phyloP scores from a whole-genome alignment of 768 basidiomycete species.

The Coprinellus micaceus region DNA sequence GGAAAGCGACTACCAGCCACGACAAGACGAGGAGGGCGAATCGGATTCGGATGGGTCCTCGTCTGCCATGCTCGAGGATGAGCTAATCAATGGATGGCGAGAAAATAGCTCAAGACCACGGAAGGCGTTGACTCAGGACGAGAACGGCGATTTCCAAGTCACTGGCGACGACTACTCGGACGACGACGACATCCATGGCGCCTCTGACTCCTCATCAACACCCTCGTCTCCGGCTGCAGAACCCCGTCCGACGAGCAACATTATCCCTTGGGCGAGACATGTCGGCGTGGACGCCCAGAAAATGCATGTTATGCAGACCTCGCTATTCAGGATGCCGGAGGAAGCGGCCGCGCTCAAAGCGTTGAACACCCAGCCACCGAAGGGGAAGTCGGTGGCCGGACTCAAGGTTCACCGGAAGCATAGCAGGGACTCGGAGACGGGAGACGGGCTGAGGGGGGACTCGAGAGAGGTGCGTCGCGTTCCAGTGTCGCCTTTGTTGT shows the following conservation, averaged over 20 bases:
- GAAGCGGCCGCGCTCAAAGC: slow-evolving; percentile 64
- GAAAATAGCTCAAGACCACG: slow-evolving; percentile 18
- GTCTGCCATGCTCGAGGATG: slow-evolving; percentile 53
- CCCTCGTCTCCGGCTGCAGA: slow-evolving; percentile 32
- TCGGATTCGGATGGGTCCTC: slow-evolving; percentile 35
- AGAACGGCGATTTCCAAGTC: slow-evolving; percentile 45
- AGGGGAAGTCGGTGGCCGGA: slow-evolving; percentile 28
- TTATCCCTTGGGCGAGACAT: slow-evolving; percentile 70
- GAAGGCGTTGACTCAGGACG: slow-evolving; percentile 52
- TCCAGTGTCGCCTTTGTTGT: slow-evolving; percentile 7
- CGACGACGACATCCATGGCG: slow-evolving; percentile 34
- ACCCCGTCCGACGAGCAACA: slow-evolving; percentile 39
- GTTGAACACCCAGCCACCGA: slow-evolving; percentile 35
- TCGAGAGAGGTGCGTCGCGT: slow-evolving; percentile 51
- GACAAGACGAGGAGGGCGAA: slow-evolving; percentile 28
- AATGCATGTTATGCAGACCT: slow-evolving; percentile 92
- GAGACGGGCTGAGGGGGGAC: slow-evolving; percentile 59
- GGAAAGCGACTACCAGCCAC: slow-evolving; percentile 30
- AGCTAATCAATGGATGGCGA: slow-evolving; percentile 27
- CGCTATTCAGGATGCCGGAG: slow-evolving; percentile 75
- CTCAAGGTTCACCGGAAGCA: slow-evolving; percentile 57
- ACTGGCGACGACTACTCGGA: not conserved
- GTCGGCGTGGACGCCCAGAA: slow-evolving; percentile 80
- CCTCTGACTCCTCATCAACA: slow-evolving; percentile 29
- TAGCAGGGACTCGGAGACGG: slow-evolving; percentile 67